Evolutionary conservation across 352 stramenopile genomes (phyloP).

Genomic region (Phytophthora megakarya): DNA sequence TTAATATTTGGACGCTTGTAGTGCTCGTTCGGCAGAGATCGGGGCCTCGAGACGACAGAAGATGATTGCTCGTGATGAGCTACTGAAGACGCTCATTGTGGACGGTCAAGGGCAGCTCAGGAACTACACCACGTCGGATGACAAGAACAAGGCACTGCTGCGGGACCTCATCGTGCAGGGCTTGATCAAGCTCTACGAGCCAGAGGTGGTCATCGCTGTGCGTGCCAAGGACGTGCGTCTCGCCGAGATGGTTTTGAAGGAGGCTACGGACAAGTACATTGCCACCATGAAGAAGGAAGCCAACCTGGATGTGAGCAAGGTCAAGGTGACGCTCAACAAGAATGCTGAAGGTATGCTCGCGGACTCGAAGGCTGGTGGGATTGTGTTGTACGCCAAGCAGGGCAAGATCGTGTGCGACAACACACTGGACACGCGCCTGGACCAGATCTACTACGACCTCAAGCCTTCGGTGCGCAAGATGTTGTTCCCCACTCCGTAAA

Average conservation of each 20-base stretch:
- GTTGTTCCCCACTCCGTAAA: constrained; percentile 71
- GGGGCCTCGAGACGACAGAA: constrained; percentile 96
- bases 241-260: constrained; percentile 87
- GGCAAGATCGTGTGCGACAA: constrained; percentile 99
- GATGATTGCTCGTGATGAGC: constrained; percentile 94
- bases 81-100: constrained; percentile 85
- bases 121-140: constrained; percentile 62
- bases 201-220: constrained; percentile 93
- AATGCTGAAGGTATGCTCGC: constrained; percentile 83
- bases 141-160: constrained; percentile 94
- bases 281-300: constrained; percentile 89
- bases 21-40: constrained; percentile 92
- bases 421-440: constrained; percentile 92
- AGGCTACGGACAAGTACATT: constrained; percentile 87
- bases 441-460: constrained; percentile 85
- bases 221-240: constrained; percentile 91
- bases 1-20: constrained; percentile 20
- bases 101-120: constrained; percentile 62
- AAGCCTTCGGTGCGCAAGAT: constrained; percentile 81
- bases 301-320: constrained; percentile 90
- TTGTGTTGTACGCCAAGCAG: constrained; percentile 88
- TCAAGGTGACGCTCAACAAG: constrained; percentile 92
- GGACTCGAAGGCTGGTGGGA: constrained; percentile 77
- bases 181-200: constrained; percentile 98
- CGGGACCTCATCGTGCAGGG: constrained; percentile 98